Base-by-base conservation (phyloP, 768 basidiomycete species). In the Kwoniella europaea region DNA sequence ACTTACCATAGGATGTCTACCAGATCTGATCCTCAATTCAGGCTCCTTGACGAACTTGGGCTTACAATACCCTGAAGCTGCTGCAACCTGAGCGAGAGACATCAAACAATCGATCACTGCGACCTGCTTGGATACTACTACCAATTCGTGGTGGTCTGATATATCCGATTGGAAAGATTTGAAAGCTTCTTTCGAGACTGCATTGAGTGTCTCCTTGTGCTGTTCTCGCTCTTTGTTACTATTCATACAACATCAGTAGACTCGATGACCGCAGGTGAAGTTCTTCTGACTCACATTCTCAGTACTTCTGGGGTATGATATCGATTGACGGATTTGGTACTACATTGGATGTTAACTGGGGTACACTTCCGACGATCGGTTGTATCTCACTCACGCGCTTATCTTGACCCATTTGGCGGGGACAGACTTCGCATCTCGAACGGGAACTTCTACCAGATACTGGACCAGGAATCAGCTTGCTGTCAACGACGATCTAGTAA, bases 1-100 rank as follows among this genome's bases (percentile, higher is more conserved):
- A 41, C 74, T 72, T 42, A 79, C 89, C 89, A 98, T 93, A 0
- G 96, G 96, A 85, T 99, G 96, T 12, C 94, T 87, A 0, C 93
- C 95, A n/a, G 90, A 88, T 12, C 87, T 83, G 41, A 98, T 91
- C 70, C 92, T 90, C 13, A 98, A 85, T 27, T 82, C 82, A 59
- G 90, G 88, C 5, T 82, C 81, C 35, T 89, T 87, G 0, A 88
- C 88, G 76, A 97, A 91, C 71, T 86, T 84, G 1, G 96, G 95
- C 57, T 90, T 89, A 43, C 89, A 88, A 74, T 94, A 98, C 58
- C 90, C 90, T 13, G 88, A 87, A 69, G 89, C 88, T 46, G 91
- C 85, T 1, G 93, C 92, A 4, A 94, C 90, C 56, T 88, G 88
- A 0, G 94, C 91, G 15, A 98, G 86, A 76, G 92, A 93, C 68